phyloP scores from a whole-genome alignment of 257 asterid species.

The Salvia miltiorrhiza region DNA sequence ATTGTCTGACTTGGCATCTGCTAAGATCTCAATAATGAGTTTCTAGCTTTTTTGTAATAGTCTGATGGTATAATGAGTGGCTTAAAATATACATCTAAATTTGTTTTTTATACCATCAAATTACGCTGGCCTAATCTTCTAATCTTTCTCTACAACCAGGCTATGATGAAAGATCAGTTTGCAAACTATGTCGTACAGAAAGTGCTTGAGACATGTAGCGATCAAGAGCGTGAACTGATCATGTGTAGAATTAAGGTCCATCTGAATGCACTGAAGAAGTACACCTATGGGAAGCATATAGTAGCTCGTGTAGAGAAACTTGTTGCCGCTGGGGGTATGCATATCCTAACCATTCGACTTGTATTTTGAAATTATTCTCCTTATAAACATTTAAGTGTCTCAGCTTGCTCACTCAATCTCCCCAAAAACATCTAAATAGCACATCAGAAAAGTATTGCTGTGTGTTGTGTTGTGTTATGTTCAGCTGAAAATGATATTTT shows the following conservation, averaged over 20 bases:
- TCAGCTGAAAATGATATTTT: background rate
- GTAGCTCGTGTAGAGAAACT: conserved; percentile 82
- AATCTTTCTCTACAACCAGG: conserved; percentile 30
- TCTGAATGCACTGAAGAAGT: conserved; percentile 72
- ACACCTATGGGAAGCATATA: conserved; percentile 73
- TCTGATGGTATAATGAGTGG: background rate
- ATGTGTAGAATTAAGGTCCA: conserved; percentile 64
- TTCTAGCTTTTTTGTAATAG: background rate
- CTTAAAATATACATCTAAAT: no score
- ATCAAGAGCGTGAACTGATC: conserved; percentile 74
- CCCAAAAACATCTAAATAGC: no score
- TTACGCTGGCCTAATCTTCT: background rate
- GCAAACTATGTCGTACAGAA: conserved; percentile 75
- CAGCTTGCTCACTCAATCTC: no score
- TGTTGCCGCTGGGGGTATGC: conserved; percentile 69
- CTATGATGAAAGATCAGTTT: conserved; percentile 80
- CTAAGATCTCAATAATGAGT: no score
- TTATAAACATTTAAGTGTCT: background rate
- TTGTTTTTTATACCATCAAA: background rate
- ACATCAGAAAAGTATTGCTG: no score
- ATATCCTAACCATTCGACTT: background rate
- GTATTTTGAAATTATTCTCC: background rate
- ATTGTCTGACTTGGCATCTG: no score
- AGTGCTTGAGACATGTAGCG: conserved; percentile 73
- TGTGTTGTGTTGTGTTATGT: no score